Conservation (phyloP, 805 yeast genomes). For the Ogataea zsoltii region DNA sequence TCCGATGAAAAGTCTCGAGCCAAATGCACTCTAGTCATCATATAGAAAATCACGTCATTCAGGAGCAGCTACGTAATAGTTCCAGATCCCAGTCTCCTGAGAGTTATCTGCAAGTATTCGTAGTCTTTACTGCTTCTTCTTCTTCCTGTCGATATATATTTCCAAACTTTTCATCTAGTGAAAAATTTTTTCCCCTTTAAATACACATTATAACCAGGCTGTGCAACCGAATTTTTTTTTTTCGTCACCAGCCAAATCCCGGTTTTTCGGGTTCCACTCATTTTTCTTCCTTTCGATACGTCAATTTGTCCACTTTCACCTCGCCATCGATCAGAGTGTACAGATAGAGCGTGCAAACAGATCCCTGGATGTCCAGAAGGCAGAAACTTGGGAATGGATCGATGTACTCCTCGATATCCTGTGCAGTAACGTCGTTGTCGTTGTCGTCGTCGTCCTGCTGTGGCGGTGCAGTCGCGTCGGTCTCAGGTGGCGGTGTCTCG, state of each 20-base stretch:
- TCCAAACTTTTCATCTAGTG: slow-evolving; percentile 9
- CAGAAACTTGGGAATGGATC: slow-evolving; percentile 82
- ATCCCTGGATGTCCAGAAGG: slow-evolving; percentile 79
- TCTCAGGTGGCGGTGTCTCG: slow-evolving; percentile 8
- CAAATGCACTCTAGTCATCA: slow-evolving; percentile 99
- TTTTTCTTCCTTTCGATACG: slow-evolving; percentile 51
- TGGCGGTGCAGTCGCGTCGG: slow-evolving; percentile 19
- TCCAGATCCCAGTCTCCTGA: slow-evolving; percentile 13
- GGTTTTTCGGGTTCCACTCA: background rate
- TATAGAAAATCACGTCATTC: slow-evolving; percentile 23
- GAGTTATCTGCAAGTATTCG: background rate
- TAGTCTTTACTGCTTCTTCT: background rate
- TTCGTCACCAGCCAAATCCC: background rate
- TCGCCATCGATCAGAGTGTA: slow-evolving; percentile 80
- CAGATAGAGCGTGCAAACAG: slow-evolving; percentile 76
- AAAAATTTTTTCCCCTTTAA: slow-evolving; percentile 4
- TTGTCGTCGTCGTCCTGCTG: slow-evolving; percentile 17
- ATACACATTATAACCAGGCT: slow-evolving; percentile 4
- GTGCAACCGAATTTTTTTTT: slow-evolving; percentile 2
- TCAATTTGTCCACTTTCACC: slow-evolving; percentile 87
- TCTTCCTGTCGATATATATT: background rate
- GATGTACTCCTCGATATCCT: slow-evolving; percentile 30
- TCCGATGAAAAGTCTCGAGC: slow-evolving; percentile 76
- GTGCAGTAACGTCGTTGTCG: slow-evolving; percentile 16
- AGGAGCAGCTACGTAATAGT: background rate